Base-by-base conservation (phyloP, 352 stramenopile genomes). In the Pythium myriotylum region DNA sequence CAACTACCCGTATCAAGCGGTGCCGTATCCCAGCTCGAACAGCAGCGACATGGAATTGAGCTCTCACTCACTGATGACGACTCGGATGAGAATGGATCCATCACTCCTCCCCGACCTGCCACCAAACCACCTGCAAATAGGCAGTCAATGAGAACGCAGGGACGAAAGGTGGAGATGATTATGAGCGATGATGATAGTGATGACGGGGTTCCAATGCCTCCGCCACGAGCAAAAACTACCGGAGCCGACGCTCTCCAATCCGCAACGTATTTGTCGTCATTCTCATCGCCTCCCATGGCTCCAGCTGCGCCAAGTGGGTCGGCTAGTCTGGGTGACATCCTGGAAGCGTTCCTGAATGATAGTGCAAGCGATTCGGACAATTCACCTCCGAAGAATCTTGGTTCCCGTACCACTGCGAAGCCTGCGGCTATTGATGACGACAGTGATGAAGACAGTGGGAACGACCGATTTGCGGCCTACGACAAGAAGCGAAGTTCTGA, bases 321-420 rank as follows among this genome's bases (percentile, higher is more conserved):
- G 6, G 80, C 23, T 19, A 48, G 46, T 19, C n/a, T 54, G 24
- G 46, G 55, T 24, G 40, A 83, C 47, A 74, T 82, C 10, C 66
- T 91, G 3, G 81, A 88, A 32, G 72, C 60, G 3, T 91, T 91
- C 64, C 68, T 91, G 33, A 88, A 83, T 33, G 77, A 85, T 59
- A 86, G 74, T 37, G 76, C 77, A 7, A 93, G 81, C 26, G 81
- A 87, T 23, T 75, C 62, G 8, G 49, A 47, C 13, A 45, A 17
- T 35, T 5, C 47, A 41, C 23, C 40, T 54, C 22, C 41, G 22
- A 53, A 16, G 4, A 5, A 6, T 39, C 13, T n/a, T 14, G n/a
- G n/a, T 19, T 19, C 35, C 41, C 19, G 26, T 17, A 39, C 24
- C 12, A 12, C 33, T 4, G 17, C 22, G 20, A 57, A 14, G 33